Evolutionary conservation across 768 basidiomycete species (phyloP).

Genomic region (Tylopilus vinaceipallidus): DNA sequence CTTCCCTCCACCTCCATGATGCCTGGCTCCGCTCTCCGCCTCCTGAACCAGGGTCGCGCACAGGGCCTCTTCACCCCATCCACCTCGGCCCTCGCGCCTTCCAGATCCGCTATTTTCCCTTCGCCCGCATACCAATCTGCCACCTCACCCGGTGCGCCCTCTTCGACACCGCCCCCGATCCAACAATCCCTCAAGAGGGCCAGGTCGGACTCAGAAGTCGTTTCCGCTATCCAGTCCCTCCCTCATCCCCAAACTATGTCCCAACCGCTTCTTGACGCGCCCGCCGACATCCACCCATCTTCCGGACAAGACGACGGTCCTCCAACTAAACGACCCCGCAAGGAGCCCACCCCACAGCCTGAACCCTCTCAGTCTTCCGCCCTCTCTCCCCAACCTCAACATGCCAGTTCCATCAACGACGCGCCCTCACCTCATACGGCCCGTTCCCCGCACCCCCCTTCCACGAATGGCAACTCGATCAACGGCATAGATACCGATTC

Average conservation of each 20-base stretch:
- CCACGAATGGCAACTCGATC: slow-evolving; percentile 43
- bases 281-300: slow-evolving; percentile 44
- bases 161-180: slow-evolving; percentile 51
- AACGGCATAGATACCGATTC: slow-evolving; percentile 43
- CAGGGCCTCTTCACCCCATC: slow-evolving; percentile 86
- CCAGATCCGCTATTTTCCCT: slow-evolving; percentile 50
- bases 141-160: slow-evolving; percentile 50
- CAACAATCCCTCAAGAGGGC: slow-evolving; percentile 54
- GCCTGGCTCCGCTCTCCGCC: slow-evolving; percentile 81
- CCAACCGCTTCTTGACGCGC: slow-evolving; percentile 31
- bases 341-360: slow-evolving; percentile 43
- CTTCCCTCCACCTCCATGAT: slow-evolving; percentile 83
- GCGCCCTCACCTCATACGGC: slow-evolving; percentile 38
- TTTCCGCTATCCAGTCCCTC: slow-evolving; percentile 15
- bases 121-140: slow-evolving; percentile 48
- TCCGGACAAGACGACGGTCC: slow-evolving; percentile 58
- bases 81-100: slow-evolving; percentile 54
- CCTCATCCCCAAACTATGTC: slow-evolving; percentile 18
- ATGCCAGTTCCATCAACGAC: slow-evolving; percentile 33
- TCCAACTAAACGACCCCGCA: slow-evolving; percentile 69
- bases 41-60: slow-evolving; percentile 81
- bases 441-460: slow-evolving; percentile 46
- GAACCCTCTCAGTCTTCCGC: slow-evolving; percentile 26
- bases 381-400: slow-evolving; percentile 20
- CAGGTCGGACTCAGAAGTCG: slow-evolving; percentile 65